Conservation (phyloP, 1,139 yeast genomes). For the Wickerhamomyces sp. region DNA sequence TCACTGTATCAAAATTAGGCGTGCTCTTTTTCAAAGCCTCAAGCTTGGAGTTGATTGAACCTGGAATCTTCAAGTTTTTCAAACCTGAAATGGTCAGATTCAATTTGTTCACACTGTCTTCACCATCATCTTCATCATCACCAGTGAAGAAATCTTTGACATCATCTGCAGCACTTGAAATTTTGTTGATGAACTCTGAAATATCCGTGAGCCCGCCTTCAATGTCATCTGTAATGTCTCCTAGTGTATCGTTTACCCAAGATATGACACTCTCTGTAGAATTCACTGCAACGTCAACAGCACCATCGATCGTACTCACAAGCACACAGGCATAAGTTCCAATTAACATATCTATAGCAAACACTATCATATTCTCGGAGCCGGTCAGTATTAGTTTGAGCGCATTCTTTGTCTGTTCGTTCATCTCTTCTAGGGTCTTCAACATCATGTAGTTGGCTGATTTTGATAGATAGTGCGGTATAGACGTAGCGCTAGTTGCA, state of each 20-base stretch:
- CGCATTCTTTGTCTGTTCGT: slow-evolving; percentile 37
- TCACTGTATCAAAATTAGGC: slow-evolving; percentile 55
- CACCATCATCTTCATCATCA: slow-evolving; percentile 30
- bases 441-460: slow-evolving; percentile 49
- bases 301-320: slow-evolving; percentile 67
- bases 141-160: slow-evolving; percentile 55
- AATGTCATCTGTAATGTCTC: slow-evolving; percentile 48
- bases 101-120: slow-evolving; percentile 35
- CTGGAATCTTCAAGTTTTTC: slow-evolving; percentile 57
- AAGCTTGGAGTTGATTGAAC: slow-evolving; percentile 49
- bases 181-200: slow-evolving; percentile 46
- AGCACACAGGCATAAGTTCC: slow-evolving; percentile 86
- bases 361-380: slow-evolving; percentile 53
- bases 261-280: slow-evolving; percentile 58
- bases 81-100: slow-evolving; percentile 55
- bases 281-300: slow-evolving; percentile 69
- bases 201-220: slow-evolving; percentile 57
- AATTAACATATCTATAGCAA: slow-evolving; percentile 63
- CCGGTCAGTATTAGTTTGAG: slow-evolving; percentile 45
- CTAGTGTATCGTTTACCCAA: slow-evolving; percentile 57
- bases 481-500: slow-evolving; percentile 36
- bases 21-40: slow-evolving; percentile 40
- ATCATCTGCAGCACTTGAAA: slow-evolving; percentile 37
- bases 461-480: slow-evolving; percentile 53
- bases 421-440: slow-evolving; percentile 40